Evolutionary conservation across 1,284 basidiomycete genomes (phyloP), one percentile per base, ranked within the genome.

Genomic region (Cutaneotrichosporon curvatum): DNA sequence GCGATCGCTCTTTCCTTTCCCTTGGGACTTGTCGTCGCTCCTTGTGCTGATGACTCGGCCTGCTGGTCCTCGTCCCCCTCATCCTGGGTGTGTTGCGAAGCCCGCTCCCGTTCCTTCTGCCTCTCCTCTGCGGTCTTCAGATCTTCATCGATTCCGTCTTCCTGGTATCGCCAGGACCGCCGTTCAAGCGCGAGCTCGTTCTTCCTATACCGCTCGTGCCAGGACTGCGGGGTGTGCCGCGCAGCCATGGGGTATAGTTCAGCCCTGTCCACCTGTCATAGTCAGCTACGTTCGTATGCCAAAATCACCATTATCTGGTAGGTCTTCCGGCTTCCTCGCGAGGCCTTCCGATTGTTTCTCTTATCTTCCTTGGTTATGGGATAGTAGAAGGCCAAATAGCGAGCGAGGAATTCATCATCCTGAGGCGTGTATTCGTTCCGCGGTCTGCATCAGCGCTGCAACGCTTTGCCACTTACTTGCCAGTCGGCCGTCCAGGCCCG

Each of bases 191-290:
- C 25, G 3, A 22, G 40, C 1, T 36, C 15, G 37, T 63, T 64
- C 53, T 63, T 67, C 58, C 65, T 67, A 59, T 61, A 67, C 10
- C 62, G 57, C 43, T 68, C 62, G 28, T 61, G 65, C 68, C 68
- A 70, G 35, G 63, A 65, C 51, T 68, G 65, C 0, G 44, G 23
- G n/a, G 61, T 33, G 45, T 70, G 68, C 1, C 58, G 50, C 10
- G 25, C 40, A 5, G 55, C 58, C 3, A 57, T 42, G 4, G 61
- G 59, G 30, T 57, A 69, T 21, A 28, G 1, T 5, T 23, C 33
- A 25, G n/a, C 4, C n/a, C 15, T 4, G 14, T 21, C 14, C 11
- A 36, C 16, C 45, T 48, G 37, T n/a, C 3, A n/a, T n/a, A n/a
- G 40, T 50, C 46, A 55, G 53, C 31, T n/a, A 4, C 7, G 9